A percentile compares a stretch with the other conserved stretches of the same genome.
Conservation (phyloP, 1,284 basidiomycete species). For the Ceratorhiza oryzae-sativae region DNA sequence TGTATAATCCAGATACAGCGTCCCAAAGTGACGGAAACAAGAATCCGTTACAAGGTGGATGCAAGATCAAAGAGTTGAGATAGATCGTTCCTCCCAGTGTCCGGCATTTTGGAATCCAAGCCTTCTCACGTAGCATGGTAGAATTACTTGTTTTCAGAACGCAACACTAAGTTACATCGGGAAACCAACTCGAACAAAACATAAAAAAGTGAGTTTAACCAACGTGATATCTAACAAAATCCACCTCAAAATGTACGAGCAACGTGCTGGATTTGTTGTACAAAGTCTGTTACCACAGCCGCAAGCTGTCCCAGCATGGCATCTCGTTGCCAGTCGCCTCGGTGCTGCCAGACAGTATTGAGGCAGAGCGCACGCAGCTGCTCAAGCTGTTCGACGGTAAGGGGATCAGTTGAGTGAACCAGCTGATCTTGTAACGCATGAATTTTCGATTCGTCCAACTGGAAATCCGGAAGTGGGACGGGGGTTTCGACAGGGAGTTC, state of each 20-base stretch:
- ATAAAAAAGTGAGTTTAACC: no score
- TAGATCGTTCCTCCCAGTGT: no score
- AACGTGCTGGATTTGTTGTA: conserved; percentile 59
- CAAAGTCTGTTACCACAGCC: conserved; percentile 63
- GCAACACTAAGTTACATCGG: no score
- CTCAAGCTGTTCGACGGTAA: conserved; percentile 90
- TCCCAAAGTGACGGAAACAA: no score
- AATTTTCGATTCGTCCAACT: conserved; percentile 40
- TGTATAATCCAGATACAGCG: no score
- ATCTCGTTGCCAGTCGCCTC: conserved; percentile 84
- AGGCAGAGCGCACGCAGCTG: conserved; percentile 88
- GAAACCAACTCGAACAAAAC: no score
- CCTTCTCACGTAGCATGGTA: no score
- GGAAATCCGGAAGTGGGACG: conserved; percentile 26
- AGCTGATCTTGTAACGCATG: conserved; percentile 50
- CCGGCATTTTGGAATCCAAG: no score
- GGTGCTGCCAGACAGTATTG: conserved; percentile 79
- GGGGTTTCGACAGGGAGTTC: neutral
- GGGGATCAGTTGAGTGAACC: conserved; percentile 59
- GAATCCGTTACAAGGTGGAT: no score
- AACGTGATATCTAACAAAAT: no score
- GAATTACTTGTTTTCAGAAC: no score
- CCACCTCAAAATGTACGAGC: neutral
- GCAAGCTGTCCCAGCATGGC: conserved; percentile 66
- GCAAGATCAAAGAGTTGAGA: no score